These are phyloP conservation scores for Coriaria nepalensis DNA, from an alignment of 306 rosid genomes.

Conservation along the genomic window DNA sequence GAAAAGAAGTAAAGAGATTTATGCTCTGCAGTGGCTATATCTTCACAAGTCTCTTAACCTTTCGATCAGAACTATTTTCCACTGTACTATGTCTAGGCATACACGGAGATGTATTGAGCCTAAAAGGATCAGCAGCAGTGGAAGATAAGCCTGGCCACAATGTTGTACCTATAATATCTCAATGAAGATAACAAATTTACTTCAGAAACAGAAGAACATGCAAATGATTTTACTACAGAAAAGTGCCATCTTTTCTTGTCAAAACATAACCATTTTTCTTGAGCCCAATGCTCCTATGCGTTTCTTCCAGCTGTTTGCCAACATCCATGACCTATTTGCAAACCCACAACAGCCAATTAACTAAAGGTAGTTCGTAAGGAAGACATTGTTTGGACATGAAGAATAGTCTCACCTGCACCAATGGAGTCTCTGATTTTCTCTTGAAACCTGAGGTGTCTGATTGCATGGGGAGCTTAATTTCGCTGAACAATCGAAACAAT, in stretches of 20 bases:
- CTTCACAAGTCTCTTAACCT: conserved; percentile 12
- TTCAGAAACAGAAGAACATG: no score
- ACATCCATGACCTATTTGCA: conserved; percentile 20
- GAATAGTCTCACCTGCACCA: conserved; percentile 21
- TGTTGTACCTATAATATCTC: conserved; percentile 17
- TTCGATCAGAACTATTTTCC: conserved; percentile 17
- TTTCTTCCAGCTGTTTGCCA: conserved; percentile 20
- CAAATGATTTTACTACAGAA: no score
- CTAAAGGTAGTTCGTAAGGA: neutral
- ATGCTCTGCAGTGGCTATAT: no score
- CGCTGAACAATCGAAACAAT: conserved; percentile 14
- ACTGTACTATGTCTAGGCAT: conserved; percentile 3
- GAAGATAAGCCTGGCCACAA: conserved; percentile 35
- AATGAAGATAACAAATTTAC: neutral
- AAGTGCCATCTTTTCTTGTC: no score
- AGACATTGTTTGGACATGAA: no score
- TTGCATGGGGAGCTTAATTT: conserved; percentile 22
- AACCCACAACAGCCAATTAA: conserved; percentile 12
- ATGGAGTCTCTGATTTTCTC: conserved; percentile 23
- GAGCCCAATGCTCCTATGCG: conserved; percentile 16
- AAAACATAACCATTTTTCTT: conserved; percentile 23
- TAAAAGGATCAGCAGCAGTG: conserved; percentile 16
- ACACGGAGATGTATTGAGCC: conserved; percentile 17
- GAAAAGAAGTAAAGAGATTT: no score
- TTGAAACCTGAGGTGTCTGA: conserved; percentile 16